phyloP scores from a whole-genome alignment of 1,284 basidiomycete genomes.

The Apiotrichum veenhuisii region DNA sequence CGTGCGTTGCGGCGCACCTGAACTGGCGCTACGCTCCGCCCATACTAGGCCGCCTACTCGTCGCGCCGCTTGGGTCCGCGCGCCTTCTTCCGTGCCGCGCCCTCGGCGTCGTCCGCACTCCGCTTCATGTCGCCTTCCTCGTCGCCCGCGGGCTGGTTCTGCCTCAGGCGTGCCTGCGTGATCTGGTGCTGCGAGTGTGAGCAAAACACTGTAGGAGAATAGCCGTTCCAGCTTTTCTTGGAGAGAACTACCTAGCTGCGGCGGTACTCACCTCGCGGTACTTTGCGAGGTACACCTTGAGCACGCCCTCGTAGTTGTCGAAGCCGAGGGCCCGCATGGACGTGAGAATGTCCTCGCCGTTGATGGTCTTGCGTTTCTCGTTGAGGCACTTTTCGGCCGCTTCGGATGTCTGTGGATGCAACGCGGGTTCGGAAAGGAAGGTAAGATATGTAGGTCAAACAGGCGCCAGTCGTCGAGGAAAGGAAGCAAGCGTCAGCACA shows the following conservation, averaged over 20 bases:
- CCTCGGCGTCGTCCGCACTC: constrained; percentile 18
- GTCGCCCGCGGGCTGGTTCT: constrained; percentile 11
- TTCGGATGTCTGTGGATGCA: constrained; percentile 40
- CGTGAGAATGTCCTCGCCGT: constrained; percentile 80
- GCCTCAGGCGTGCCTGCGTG: constrained; percentile 23
- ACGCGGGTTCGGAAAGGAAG: neutral
- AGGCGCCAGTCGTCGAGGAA: neutral
- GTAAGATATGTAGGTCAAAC: neutral
- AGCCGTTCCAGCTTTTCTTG: no score
- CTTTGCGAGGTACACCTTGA: constrained; percentile 90
- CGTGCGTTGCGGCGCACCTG: no score
- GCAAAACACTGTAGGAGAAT: no score
- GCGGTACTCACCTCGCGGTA: constrained; percentile 66
- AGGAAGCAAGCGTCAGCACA: neutral
- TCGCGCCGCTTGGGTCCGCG: constrained; percentile 3
- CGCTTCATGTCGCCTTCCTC: constrained; percentile 24
- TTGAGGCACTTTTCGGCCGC: constrained; percentile 91
- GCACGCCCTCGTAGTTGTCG: constrained; percentile 81
- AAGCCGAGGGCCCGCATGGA: constrained; percentile 90
- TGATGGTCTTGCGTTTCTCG: constrained; percentile 93
- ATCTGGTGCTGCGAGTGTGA: constrained; percentile 27
- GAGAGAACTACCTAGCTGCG: neutral
- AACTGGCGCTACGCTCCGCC: neutral
- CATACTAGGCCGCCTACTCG: neutral
- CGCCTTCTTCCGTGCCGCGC: constrained; percentile 20